Evolutionary conservation across 345 rosid species (phyloP), one percentile per base, ranked within the genome.

Genomic region (Cardamine resedifolia): DNA sequence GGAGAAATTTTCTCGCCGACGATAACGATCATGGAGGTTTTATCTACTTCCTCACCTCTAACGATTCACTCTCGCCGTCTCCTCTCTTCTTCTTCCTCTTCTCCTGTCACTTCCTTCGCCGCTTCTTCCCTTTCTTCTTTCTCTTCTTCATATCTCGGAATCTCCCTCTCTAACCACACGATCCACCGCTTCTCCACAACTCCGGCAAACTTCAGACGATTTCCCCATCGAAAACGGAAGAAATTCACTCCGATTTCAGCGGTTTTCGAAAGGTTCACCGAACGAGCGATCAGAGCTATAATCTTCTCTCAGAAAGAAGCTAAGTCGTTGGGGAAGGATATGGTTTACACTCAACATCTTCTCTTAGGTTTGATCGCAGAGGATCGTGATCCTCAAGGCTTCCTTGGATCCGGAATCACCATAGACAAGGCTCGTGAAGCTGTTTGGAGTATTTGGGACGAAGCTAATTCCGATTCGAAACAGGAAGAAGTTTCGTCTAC

Each of bases 301-400:
- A 80, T 95, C 56, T 83, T 85, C 64, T 94, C 99, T 1, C 99
- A 91, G 78, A 84, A 88, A 66, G 96, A 95, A 66, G 96, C 97
- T 10, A 83, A 76, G 66, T 75, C 86, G 0, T 34, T 91, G 48
- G 99, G 99, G 20, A 86, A 83, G 71, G 90, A 91, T 58, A 85
- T 86, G 90, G 97, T 91, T 31, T 90, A 86, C 69, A 76, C 88
- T 10, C 99, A 90, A 74, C 97, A 91, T 73, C 88, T 88, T 53
- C 81, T 91, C 61, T 74, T 91, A 47, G 97, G 99, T 36, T 72
- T 95, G 62, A 83, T 95, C 26, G 83, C 75, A 0, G 97, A 95
- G 71, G 98, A 91, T 78, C 85, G 87, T 6, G 92, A 90, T 68
- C 95, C 90, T 10, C 67, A 68, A 58, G 97, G 97, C 15, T 95